These are phyloP conservation scores for Calonectria pteridis DNA, from an alignment of 2,329 filamentous ascomycete species.

Conservation along the genomic window DNA sequence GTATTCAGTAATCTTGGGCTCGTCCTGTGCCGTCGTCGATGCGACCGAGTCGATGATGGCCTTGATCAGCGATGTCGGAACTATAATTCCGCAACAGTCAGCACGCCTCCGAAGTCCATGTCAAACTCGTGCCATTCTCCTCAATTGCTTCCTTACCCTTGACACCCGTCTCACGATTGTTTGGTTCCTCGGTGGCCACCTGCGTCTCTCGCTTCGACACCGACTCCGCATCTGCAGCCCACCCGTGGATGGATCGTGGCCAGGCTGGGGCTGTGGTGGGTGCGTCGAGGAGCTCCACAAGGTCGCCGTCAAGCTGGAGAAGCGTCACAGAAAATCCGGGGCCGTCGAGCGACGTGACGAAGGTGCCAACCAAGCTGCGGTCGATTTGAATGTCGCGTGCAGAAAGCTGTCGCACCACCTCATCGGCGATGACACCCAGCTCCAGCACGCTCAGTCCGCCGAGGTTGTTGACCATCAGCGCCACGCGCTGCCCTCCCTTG, in stretches of 20 bases:
- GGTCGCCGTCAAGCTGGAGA: slow-evolving; percentile 36
- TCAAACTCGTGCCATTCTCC: neutral
- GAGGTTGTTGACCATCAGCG: slow-evolving; percentile 42
- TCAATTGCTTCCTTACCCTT: slow-evolving; percentile 21
- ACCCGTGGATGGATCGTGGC: slow-evolving; percentile 40
- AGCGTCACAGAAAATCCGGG: slow-evolving; percentile 41
- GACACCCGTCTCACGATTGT: slow-evolving; percentile 33
- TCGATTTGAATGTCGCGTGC: slow-evolving; percentile 25
- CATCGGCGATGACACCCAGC: slow-evolving; percentile 40
- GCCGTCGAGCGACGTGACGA: slow-evolving; percentile 41
- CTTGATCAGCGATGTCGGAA: slow-evolving; percentile 35
- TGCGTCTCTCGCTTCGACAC: slow-evolving; percentile 29
- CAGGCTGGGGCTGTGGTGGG: slow-evolving; percentile 41
- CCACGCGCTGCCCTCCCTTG: slow-evolving; percentile 26
- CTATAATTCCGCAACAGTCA: slow-evolving; percentile 7
- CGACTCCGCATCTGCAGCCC: slow-evolving; percentile 31
- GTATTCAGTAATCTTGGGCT: slow-evolving; percentile 47
- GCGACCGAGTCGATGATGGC: slow-evolving; percentile 36
- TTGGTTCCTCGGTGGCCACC: slow-evolving; percentile 14
- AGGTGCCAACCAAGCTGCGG: slow-evolving; percentile 38
- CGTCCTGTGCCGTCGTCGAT: slow-evolving; percentile 53
- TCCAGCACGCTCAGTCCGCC: slow-evolving; percentile 41
- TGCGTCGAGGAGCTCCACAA: slow-evolving; percentile 35
- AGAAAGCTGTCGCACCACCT: slow-evolving; percentile 35
- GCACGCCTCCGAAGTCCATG: neutral